phyloP scores from a whole-genome alignment of 2,329 filamentous ascomycete species.

The Penicillium sp. region DNA sequence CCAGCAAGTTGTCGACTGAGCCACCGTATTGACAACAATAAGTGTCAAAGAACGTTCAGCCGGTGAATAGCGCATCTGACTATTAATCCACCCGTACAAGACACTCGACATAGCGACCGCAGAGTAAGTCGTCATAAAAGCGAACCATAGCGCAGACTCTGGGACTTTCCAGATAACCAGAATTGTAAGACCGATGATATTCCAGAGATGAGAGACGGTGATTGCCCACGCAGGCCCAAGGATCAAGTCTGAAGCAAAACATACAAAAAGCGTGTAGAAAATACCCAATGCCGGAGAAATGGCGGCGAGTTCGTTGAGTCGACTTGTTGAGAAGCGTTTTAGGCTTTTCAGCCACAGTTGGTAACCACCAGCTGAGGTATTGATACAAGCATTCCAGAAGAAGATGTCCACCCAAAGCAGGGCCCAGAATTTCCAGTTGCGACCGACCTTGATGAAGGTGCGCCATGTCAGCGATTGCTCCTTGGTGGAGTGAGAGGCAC shows the following conservation, averaged over 20 bases:
- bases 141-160: slow-evolving; percentile 59
- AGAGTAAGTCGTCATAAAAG: slow-evolving; percentile 55
- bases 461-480: slow-evolving; percentile 35
- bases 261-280: slow-evolving; percentile 58
- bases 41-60: slow-evolving; percentile 56
- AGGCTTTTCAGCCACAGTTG: slow-evolving; percentile 63
- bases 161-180: slow-evolving; percentile 61
- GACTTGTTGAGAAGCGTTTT: slow-evolving; percentile 50
- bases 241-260: slow-evolving; percentile 59
- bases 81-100: slow-evolving; percentile 62
- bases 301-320: slow-evolving; percentile 57
- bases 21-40: slow-evolving; percentile 57
- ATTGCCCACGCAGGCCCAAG: slow-evolving; percentile 60
- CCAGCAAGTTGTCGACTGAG: slow-evolving; percentile 61
- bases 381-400: slow-evolving; percentile 60
- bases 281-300: slow-evolving; percentile 60
- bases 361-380: slow-evolving; percentile 55
- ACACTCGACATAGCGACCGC: slow-evolving; percentile 59
- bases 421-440: slow-evolving; percentile 55
- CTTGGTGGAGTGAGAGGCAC: slow-evolving; percentile 46
- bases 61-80: slow-evolving; percentile 44
- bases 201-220: slow-evolving; percentile 55
- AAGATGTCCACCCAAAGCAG: slow-evolving; percentile 57
- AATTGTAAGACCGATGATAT: slow-evolving; percentile 58
- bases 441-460: slow-evolving; percentile 40